A percentile compares a stretch with the other conserved stretches of the same genome.
These are phyloP conservation scores for Aspergillus fijiensis DNA, from an alignment of 2,329 filamentous ascomycete genomes.

Conservation along the genomic window DNA sequence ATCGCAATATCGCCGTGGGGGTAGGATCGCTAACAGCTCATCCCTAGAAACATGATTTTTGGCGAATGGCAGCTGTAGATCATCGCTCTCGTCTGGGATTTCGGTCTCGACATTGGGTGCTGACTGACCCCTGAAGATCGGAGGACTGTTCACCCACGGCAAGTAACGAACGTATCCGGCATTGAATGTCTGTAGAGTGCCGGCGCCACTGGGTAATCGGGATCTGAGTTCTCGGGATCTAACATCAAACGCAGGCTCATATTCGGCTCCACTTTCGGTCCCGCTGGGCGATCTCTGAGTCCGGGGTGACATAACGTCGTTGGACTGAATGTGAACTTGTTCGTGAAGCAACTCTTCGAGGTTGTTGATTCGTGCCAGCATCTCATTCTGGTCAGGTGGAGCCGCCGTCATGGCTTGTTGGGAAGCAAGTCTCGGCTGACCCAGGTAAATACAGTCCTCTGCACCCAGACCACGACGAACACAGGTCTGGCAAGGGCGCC, in stretches of 20 bases:
- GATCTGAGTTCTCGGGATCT: constrained; percentile 21
- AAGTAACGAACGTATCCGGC: constrained; percentile 40
- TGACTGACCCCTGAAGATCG: constrained; percentile 26
- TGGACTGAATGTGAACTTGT: constrained; percentile 26
- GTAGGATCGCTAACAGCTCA: constrained; percentile 34
- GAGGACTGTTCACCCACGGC: constrained; percentile 31
- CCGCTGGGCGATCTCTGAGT: constrained; percentile 29
- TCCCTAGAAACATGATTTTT: constrained; percentile 27
- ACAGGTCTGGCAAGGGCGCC: constrained; percentile 42
- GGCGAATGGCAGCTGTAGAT: constrained; percentile 34
- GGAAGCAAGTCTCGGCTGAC: constrained; percentile 33
- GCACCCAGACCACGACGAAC: constrained; percentile 38
- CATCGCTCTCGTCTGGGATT: constrained; percentile 32
- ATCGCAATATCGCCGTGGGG: constrained; percentile 39
- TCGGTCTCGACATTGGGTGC: constrained; percentile 28
- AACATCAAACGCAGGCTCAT: constrained; percentile 21
- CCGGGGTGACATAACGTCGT: constrained; percentile 27
- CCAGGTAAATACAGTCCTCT: constrained; percentile 40
- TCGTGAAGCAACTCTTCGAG: constrained; percentile 38
- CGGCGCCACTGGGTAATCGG: constrained; percentile 27
- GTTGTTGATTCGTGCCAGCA: constrained; percentile 37
- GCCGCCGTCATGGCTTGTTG: constrained; percentile 26
- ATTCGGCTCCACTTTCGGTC: constrained; percentile 28
- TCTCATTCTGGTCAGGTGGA: constrained; percentile 29
- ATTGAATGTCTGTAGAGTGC: constrained; percentile 31